phyloP scores from a whole-genome alignment of 345 rosid species.

The Barbarea vulgaris region DNA sequence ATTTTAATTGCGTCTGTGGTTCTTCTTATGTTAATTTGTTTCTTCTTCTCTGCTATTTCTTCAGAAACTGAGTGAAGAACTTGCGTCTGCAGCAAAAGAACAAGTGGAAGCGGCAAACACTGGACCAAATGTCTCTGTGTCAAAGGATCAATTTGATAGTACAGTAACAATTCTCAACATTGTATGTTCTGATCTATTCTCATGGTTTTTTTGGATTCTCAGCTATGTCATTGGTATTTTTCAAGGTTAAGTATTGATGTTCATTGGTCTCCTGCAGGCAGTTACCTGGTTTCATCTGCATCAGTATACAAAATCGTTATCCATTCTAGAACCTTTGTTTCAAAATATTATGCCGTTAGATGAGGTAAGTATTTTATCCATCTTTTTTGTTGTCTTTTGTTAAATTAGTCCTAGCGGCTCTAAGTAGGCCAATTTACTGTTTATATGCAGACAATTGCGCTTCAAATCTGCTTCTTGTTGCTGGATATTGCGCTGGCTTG shows the following conservation, averaged over 20 bases:
- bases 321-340: constrained; percentile 74
- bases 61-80: constrained; percentile 73
- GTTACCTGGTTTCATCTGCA: constrained; percentile 88
- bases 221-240: constrained; percentile 3
- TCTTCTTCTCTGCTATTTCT: constrained; percentile 7
- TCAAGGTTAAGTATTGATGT: constrained; percentile 19
- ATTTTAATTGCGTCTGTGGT: background rate
- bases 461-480: constrained; percentile 80
- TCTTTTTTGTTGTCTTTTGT: background rate
- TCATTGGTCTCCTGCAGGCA: constrained; percentile 57
- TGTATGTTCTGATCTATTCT: constrained; percentile 49
- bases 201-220: background rate
- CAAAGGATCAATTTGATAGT: constrained; percentile 80
- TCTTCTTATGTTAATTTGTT: constrained; percentile 28
- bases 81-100: constrained; percentile 69
- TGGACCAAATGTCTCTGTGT: constrained; percentile 53
- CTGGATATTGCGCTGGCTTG: constrained; percentile 88
- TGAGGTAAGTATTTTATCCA: constrained; percentile 65
- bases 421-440: constrained; percentile 26
- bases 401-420: constrained; percentile 26
- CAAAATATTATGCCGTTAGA: constrained; percentile 79
- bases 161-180: constrained; percentile 77
- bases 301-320: constrained; percentile 76
- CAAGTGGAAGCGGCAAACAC: constrained; percentile 56
- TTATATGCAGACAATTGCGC: constrained; percentile 72